phyloP scores from a whole-genome alignment of 345 rosid genomes.

The Turnera subulata region DNA sequence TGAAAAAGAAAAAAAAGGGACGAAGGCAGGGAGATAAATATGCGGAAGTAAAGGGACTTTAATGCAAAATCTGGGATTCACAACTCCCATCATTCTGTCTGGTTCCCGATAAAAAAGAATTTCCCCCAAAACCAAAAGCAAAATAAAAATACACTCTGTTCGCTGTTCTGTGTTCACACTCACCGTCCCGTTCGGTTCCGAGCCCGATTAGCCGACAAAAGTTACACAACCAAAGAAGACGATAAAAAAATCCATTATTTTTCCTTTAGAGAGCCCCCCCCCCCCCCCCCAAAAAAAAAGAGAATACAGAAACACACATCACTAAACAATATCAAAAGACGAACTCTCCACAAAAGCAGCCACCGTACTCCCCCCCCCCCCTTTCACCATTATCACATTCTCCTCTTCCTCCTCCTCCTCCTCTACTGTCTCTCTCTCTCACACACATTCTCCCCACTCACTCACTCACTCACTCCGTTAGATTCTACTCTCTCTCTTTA shows the following conservation, averaged over 20 bases:
- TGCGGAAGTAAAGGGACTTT: background rate
- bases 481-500: background rate
- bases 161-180: background rate
- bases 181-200: slow-evolving; percentile 27
- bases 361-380: background rate
- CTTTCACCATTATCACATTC: background rate
- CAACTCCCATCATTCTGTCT: slow-evolving; percentile 15
- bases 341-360: slow-evolving; percentile 23
- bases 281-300: too few relatives aligned
- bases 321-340: slow-evolving; percentile 21
- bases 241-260: slow-evolving; percentile 3
- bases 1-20: background rate
- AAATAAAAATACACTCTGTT: slow-evolving; percentile 1
- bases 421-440: too few relatives aligned
- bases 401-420: background rate
- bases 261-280: too few relatives aligned
- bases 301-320: background rate
- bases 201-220: slow-evolving; percentile 31
- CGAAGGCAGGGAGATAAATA: background rate
- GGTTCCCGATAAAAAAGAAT: background rate
- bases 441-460: background rate
- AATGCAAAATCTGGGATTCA: background rate
- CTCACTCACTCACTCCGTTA: background rate
- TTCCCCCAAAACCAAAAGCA: background rate
- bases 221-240: slow-evolving; percentile 20